Evolutionary conservation across 192 early-diverging fungal species (phyloP), one percentile per base, ranked within the genome.

Genomic region (Cetraspora pellucida): DNA sequence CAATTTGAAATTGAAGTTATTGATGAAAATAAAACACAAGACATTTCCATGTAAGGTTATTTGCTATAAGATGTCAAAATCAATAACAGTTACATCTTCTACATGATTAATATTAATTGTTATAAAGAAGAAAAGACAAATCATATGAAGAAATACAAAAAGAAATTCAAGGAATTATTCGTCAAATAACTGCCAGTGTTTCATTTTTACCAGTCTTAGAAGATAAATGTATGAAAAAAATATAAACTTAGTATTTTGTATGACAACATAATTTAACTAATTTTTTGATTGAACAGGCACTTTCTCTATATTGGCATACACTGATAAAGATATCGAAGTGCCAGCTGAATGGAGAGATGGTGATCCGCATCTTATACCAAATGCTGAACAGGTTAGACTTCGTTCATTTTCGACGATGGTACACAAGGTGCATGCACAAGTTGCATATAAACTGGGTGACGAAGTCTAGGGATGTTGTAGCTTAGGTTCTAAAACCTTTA

Each of bases 241-340:
- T 43, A 57, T 55, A n/a, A n/a, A 72, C 21, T 45, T 31, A 37
- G 46, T 61, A 10, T 43, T 19, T 45, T 1, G 8, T 19, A 25
- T 37, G 10, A 8, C 11, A 10, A 54, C 11, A 25, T 19, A 43
- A 21, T 59, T 27, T 17, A 54, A 21, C 16, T 59, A 9, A 11
- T 23, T 37, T 45, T 17, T 31, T 64, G 14, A n/a, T 46, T 4
- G 11, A 54, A 10, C 76, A 93, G 91, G 89, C 78, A 97, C 96
- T 7, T 97, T 97, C 77, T 96, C 95, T 73, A 89, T 98, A 16
- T 80, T 97, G 6, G 94, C 92, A 5, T 97, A 97, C 77, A 93
- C 95, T 3, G 91, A 96, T 67, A 88, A 88, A 75, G 90, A 96
- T 72, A 93, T 91, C 7, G 91, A 94, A 64, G 93, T 96, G 0